These are phyloP conservation scores for Psilocybe mexicana DNA, from an alignment of 1,284 basidiomycete genomes.

Conservation along the genomic window DNA sequence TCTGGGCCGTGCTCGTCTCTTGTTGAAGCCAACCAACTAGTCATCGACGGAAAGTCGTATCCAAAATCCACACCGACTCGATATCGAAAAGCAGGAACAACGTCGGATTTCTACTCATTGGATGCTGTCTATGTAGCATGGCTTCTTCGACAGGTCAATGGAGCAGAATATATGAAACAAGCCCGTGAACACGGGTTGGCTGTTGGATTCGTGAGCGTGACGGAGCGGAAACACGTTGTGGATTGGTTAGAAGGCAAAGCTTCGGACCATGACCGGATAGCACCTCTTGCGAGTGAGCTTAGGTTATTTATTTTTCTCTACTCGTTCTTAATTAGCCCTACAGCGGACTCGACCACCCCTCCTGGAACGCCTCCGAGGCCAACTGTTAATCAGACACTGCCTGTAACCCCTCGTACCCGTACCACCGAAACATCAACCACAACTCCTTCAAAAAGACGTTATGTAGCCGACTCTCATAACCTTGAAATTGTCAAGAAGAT, in stretches of 20 bases:
- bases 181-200: conserved; percentile 72
- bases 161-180: conserved; percentile 86
- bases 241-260: conserved; percentile 81
- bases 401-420: conserved; percentile 39
- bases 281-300: conserved; percentile 56
- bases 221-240: conserved; percentile 80
- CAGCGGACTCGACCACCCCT: conserved; percentile 44
- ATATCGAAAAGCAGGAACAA: conserved; percentile 60
- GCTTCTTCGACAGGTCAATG: conserved; percentile 68
- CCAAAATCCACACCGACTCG: conserved; percentile 76
- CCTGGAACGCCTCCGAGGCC: conserved; percentile 59
- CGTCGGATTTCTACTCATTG: conserved; percentile 71
- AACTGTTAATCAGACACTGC: conserved; percentile 24
- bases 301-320: background rate
- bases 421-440: conserved; percentile 38
- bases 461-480: conserved; percentile 78
- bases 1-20: conserved; percentile 50
- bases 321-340: background rate
- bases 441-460: conserved; percentile 69
- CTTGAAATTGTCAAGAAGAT: conserved; percentile 84
- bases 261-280: conserved; percentile 54
- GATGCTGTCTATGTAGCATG: conserved; percentile 84
- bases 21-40: conserved; percentile 62
- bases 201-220: conserved; percentile 80
- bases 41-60: conserved; percentile 55